Conservation (phyloP, 768 basidiomycete species). For the Phanerodontia chrysosporium region DNA sequence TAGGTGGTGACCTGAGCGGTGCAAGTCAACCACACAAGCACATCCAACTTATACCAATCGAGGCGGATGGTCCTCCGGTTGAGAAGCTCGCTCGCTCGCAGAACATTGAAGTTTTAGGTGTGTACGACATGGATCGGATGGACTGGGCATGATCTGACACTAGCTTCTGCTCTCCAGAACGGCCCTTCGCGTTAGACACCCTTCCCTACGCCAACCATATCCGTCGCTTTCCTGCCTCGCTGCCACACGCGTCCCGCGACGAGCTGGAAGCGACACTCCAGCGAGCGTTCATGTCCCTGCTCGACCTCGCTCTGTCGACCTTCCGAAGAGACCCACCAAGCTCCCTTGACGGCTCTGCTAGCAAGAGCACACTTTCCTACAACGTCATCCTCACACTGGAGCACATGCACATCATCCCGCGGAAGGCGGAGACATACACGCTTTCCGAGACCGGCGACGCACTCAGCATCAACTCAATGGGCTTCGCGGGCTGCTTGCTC, state of each 20-base stretch:
- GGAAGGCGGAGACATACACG: constrained; percentile 56
- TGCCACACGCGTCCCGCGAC: constrained; percentile 31
- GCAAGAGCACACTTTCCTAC: constrained; percentile 44
- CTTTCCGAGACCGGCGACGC: constrained; percentile 49
- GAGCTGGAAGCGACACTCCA: constrained; percentile 51
- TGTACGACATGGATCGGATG: constrained; percentile 4
- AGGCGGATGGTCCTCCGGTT: constrained; percentile 66
- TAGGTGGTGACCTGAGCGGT: constrained; percentile 75
- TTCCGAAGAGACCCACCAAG: constrained; percentile 57
- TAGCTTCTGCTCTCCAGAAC: constrained; percentile 37
- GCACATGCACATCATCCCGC: constrained; percentile 85
- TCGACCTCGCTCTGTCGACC: constrained; percentile 74
- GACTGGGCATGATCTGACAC: background rate
- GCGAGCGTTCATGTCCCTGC: constrained; percentile 61
- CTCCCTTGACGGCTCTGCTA: background rate
- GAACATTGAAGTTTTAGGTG: constrained; percentile 57
- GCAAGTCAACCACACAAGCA: constrained; percentile 92
- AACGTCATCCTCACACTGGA: constrained; percentile 79
- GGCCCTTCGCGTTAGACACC: constrained; percentile 61
- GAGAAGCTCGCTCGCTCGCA: constrained; percentile 61
- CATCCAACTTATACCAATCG: constrained; percentile 75
- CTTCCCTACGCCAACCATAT: constrained; percentile 84
- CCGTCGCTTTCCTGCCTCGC: constrained; percentile 50
- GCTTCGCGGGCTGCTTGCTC: constrained; percentile 86
- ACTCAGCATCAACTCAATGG: constrained; percentile 80